These are phyloP conservation scores for Yamagishiella unicocca DNA, from an alignment of 139 green algal species.

Conservation along the genomic window DNA sequence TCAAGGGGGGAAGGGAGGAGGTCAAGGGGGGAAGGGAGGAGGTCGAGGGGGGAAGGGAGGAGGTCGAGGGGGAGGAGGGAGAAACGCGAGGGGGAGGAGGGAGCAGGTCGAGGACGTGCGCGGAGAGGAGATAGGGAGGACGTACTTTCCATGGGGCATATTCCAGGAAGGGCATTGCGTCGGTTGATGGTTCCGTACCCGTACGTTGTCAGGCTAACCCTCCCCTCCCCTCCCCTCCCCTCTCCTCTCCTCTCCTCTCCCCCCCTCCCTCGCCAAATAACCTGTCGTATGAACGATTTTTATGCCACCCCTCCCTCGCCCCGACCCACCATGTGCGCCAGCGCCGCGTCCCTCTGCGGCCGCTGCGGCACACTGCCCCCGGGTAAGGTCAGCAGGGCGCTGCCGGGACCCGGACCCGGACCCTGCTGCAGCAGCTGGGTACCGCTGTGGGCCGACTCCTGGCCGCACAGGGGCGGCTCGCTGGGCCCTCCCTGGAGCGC, in stretches of 20 bases:
- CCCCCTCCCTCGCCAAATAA: too few species aligned
- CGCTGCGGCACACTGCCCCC: not conserved
- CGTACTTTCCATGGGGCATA: too few species aligned
- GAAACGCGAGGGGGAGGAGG: not conserved
- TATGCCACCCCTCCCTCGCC: not conserved
- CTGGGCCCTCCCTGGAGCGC: too few species aligned
- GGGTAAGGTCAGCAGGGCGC: not conserved
- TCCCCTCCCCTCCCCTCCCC: too few species aligned
- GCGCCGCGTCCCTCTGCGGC: conserved; percentile 1
- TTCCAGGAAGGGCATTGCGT: too few species aligned
- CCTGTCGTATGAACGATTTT: too few species aligned
- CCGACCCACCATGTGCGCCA: conserved; percentile 29
- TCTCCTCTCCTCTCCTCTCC: too few species aligned
- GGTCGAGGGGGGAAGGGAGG: not conserved
- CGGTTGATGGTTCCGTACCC: too few species aligned
- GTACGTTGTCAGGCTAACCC: too few species aligned
- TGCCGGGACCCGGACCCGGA: not conserved
- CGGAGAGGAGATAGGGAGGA: too few species aligned
- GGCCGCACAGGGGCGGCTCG: not conserved
- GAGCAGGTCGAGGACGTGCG: too few species aligned
- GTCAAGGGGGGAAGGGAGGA: not conserved
- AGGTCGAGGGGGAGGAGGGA: not conserved
- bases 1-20: too few species aligned
- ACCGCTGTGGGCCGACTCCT: not conserved
- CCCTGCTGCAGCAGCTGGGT: not conserved